A percentile compares a stretch with the other conserved stretches of the same genome.
phyloP scores from a whole-genome alignment of 2,329 filamentous ascomycete genomes.

The Trichoderma semiorbis region DNA sequence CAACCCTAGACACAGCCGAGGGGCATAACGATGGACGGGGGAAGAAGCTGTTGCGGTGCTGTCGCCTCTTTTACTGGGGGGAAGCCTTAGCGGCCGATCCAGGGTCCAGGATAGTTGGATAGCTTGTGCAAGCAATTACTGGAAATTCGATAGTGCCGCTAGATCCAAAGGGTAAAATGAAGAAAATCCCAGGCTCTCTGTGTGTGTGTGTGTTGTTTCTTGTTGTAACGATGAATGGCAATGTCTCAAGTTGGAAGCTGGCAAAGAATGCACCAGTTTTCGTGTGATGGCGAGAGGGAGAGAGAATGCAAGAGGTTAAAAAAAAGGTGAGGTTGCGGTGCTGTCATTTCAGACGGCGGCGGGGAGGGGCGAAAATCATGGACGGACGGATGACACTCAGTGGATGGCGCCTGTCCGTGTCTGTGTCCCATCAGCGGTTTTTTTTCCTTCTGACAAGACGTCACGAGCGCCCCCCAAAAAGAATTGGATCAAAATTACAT shows the following conservation, averaged over 20 bases:
- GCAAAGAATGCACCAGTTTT: not conserved
- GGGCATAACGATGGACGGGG: not conserved
- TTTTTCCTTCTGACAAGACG: not conserved
- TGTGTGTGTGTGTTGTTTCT: not conserved
- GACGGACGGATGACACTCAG: not conserved
- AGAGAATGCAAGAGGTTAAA: not conserved
- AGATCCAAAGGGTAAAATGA: not conserved
- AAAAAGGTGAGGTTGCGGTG: not conserved
- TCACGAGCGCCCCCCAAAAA: not conserved
- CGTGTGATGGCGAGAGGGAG: not conserved
- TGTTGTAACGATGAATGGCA: not conserved
- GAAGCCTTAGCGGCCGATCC: conserved; percentile 1
- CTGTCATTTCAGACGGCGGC: not conserved
- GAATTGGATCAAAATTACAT: not conserved
- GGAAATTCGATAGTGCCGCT: not conserved
- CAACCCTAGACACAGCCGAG: conserved; percentile 6
- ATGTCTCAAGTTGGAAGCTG: not conserved
- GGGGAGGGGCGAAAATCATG: not conserved
- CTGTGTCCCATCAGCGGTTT: not conserved
- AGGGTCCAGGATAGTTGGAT: not conserved
- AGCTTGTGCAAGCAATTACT: not conserved
- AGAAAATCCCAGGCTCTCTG: not conserved
- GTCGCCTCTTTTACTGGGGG: not conserved
- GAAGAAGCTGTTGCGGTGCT: not conserved
- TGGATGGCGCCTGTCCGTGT: not conserved